phyloP scores from a whole-genome alignment of 1,284 basidiomycete genomes.

The Pseudozyma hubeiensis region DNA sequence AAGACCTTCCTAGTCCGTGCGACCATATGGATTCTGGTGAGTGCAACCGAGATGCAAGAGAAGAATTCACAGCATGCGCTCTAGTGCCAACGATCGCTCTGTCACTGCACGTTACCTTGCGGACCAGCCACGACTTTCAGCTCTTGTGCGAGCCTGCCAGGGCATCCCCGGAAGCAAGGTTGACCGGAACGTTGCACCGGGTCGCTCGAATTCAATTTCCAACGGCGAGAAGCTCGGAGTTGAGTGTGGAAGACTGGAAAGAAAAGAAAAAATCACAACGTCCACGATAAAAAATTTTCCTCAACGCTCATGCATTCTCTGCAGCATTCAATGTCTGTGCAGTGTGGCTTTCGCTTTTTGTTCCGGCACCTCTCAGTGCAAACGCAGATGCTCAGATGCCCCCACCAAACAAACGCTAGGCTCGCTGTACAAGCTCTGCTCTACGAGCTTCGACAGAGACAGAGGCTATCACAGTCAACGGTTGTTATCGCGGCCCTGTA shows the following conservation, averaged over 20 bases:
- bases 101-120: background rate
- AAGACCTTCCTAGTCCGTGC: background rate
- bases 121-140: background rate
- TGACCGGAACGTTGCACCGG: too few species aligned
- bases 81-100: background rate
- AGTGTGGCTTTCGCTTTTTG: background rate
- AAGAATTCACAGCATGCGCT: background rate
- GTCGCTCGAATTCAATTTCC: too few species aligned
- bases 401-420: too few species aligned
- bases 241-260: too few species aligned
- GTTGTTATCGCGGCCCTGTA: too few species aligned
- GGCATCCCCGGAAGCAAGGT: too few species aligned
- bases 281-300: too few species aligned
- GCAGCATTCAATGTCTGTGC: background rate
- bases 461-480: too few species aligned
- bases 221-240: too few species aligned
- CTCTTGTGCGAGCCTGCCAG: too few species aligned
- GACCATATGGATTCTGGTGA: conserved; percentile 3
- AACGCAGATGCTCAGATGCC: background rate
- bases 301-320: background rate
- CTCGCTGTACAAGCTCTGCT: background rate
- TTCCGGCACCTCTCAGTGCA: background rate
- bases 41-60: conserved; percentile 21
- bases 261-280: too few species aligned
- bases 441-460: too few species aligned